Base-by-base conservation (phyloP, 768 basidiomycete genomes). In the Rhizopogon rudus region DNA sequence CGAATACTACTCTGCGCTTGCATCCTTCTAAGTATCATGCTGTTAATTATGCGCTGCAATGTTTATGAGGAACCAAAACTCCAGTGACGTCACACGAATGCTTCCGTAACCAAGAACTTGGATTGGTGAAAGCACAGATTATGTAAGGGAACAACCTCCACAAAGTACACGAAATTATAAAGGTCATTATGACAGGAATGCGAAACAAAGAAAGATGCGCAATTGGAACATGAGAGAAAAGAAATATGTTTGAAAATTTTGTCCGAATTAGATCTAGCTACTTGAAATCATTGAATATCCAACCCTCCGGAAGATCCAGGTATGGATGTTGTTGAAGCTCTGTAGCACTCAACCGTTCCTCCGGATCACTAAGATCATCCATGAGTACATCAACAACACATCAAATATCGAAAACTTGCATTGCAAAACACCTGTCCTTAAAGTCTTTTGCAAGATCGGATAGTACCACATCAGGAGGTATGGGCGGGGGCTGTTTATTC, bases 361-460 rank as follows among this genome's bases (percentile, higher is more conserved):
- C 84, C 8, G 93, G 93, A 65, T 94, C 85, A 58, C 90, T 92
- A 56, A 20, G 56, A 44, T 35, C 29, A 0, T 16, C 7, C 9
- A 16, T 65, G 3, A 62, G 52, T 42, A 51, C 17, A 20, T 31
- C 54, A 28, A 49, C 31, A 51, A 9, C 17, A 44, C 22, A 17
- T 3, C n/a, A 37, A 54, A 28, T 20, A 4, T 33, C 42, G 20
- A 35, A 25, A 44, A 71, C 88, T 61, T 66, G 92, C 92, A 92
- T 86, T 3, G 91, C 88, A 66, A 98, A 93, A 71, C 97, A 98
- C 65, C 84, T 85, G 51, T 77, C 76, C 61, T 96, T 80, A 71
- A 99, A 97, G 66, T 96, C 89, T 58, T 88, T 80, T 9, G 89
- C 95, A 48, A 86, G 77, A 25, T 80, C 73, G 17, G 90, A 86